Base-by-base conservation (phyloP, 768 basidiomycete genomes). In the Pulveroboletus sp. region DNA sequence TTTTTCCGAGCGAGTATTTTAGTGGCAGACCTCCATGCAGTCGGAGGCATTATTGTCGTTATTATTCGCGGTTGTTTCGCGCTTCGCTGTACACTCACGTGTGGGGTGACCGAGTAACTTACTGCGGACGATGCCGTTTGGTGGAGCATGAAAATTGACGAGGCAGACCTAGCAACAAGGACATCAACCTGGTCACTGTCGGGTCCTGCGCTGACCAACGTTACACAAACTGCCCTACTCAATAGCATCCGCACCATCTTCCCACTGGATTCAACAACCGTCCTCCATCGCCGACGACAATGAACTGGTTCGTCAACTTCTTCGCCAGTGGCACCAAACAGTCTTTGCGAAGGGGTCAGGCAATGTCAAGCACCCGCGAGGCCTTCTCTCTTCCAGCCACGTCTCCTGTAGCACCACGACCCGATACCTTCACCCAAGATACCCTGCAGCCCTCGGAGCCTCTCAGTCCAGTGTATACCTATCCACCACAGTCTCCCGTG, bases 331-430 rank as follows among this genome's bases (percentile, higher is more conserved):
- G 78, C 55, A 67, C 67, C 43, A 63, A 73, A 24, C 75, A 78
- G 61, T 76, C 73, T 54, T 61, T 74, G 31, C 71, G 81, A 50
- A 77, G 76, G 64, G 77, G 79, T 47, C 83, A 84, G 66, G 81
- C 86, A 27, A 79, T 93, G 57, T 81, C 80, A 30, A 82, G 81
- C 14, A 93, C 92, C 6, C 81, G 86, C 63, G 91, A 93, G 66
- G 91, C 93, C 54, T 94, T 94, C 70, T 86, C 88, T 43, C 75
- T 95, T 31, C 88, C 89, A 39, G 82, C 82, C 4, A 80, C 83
- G 24, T 86, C 87, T 24, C 86, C 86, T 14, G 71, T 71, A 48
- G 71, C 75, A 52, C 56, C 76, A 30, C 81, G 80, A 60, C 78
- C 78, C 21, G 83, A 83, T 60, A 73, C 79, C 14, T 84, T 82